A percentile compares a stretch with the other conserved stretches of the same genome.
These are phyloP conservation scores for Penicillium salamii DNA, from an alignment of 495 filamentous ascomycete species.

Conservation along the genomic window DNA sequence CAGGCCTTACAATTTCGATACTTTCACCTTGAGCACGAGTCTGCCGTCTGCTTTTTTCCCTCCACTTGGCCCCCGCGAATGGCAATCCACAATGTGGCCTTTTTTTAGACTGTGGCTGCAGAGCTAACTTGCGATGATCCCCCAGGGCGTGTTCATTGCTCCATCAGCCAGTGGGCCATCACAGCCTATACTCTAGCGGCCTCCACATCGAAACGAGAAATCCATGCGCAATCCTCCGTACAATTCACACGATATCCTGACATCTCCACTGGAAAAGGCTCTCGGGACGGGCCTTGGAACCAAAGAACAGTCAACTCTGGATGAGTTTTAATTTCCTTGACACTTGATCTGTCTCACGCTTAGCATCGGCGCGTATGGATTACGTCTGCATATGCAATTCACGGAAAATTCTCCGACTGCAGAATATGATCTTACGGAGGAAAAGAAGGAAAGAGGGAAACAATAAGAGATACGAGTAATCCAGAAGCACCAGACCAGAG, in stretches of 20 bases:
- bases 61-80: constrained; percentile 23
- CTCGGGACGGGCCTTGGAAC: constrained; percentile 31
- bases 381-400: constrained; percentile 9
- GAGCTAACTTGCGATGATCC: constrained; percentile 2
- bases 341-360: neutral
- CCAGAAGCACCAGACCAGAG: too few relatives aligned
- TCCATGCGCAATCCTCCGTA: too few relatives aligned
- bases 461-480: too few relatives aligned
- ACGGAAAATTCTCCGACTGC: constrained; percentile 25
- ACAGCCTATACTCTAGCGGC: constrained; percentile 9
- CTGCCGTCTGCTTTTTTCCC: neutral
- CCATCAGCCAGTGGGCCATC: constrained; percentile 13
- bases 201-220: constrained; percentile 16
- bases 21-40: too few relatives aligned
- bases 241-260: too few relatives aligned
- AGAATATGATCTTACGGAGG: neutral
- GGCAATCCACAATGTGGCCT: constrained; percentile 1
- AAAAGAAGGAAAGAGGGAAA: constrained; percentile 4
- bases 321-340: neutral
- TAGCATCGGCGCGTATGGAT: neutral
- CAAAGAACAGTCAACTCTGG: constrained; percentile 19
- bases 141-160: constrained; percentile 11
- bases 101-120: constrained; percentile 22
- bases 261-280: constrained; percentile 10
- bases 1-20: too few relatives aligned